Percentiles rank a stretch among this genome's conserved stretches.
phyloP scores from a whole-genome alignment of 169 alveolate genomes.

The Eimeria nieschulzi region DNA sequence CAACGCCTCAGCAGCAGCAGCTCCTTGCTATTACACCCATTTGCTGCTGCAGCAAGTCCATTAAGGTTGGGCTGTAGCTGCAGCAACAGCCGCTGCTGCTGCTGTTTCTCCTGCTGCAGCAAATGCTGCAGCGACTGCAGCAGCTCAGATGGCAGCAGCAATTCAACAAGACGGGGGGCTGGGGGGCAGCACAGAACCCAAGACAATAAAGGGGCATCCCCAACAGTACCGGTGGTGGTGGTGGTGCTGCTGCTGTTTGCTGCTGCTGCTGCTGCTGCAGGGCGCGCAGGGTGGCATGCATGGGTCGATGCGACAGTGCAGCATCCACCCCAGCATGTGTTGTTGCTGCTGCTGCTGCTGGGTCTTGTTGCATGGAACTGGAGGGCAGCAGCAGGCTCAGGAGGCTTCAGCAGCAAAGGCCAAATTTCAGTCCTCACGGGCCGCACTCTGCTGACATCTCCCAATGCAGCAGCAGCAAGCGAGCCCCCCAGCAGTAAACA shows the following conservation, averaged over 20 bases:
- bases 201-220: slow-evolving; percentile 15
- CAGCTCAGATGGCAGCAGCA: slow-evolving; percentile 47
- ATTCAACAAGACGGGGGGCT: neutral
- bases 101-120: slow-evolving; percentile 45
- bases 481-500: slow-evolving; percentile 39
- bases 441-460: slow-evolving; percentile 44
- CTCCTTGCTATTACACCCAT: neutral
- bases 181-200: slow-evolving; percentile 54
- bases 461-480: slow-evolving; percentile 3
- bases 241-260: slow-evolving; percentile 48
- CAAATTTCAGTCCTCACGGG: slow-evolving; percentile 2
- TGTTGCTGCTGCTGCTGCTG: slow-evolving; percentile 18
- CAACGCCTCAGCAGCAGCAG: slow-evolving; percentile 38
- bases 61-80: neutral
- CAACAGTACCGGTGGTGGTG: slow-evolving; percentile 6
- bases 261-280: slow-evolving; percentile 35
- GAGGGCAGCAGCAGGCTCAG: slow-evolving; percentile 2
- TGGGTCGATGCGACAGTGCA: slow-evolving; percentile 7
- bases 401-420: slow-evolving; percentile 36
- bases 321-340: slow-evolving; percentile 37
- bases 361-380: slow-evolving; percentile 1
- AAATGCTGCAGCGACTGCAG: slow-evolving; percentile 48
- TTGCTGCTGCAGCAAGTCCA: slow-evolving; percentile 13
- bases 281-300: neutral
- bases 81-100: neutral